Percentiles rank a stretch among this genome's conserved stretches.
Evolutionary conservation across 352 stramenopile species (phyloP).

Genomic region (Phytopythium helicoides): DNA sequence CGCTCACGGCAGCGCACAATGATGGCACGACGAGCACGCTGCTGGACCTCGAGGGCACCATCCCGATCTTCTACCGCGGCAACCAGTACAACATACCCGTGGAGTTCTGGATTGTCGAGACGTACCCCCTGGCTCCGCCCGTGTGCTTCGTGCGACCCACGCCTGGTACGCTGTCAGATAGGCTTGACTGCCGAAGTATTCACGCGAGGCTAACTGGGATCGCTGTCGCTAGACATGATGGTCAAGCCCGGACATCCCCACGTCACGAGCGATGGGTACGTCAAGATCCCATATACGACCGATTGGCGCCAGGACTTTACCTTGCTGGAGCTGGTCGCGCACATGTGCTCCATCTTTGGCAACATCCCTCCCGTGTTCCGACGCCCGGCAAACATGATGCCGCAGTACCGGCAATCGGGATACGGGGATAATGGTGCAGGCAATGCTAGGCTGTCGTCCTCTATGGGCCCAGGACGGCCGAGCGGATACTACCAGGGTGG

Average conservation of each 20-base stretch:
- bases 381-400: constrained; percentile 43
- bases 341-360: constrained; percentile 90
- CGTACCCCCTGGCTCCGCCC: constrained; percentile 74
- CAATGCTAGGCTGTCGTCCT: constrained; percentile 13
- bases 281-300: constrained; percentile 83
- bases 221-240: constrained; percentile 62
- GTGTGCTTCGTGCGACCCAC: constrained; percentile 89
- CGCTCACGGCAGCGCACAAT: constrained; percentile 80
- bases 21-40: constrained; percentile 84
- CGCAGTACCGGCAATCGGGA: constrained; percentile 29
- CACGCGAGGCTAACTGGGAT: not conserved
- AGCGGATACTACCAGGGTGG: constrained; percentile 51
- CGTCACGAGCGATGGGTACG: constrained; percentile 82
- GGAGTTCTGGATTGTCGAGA: constrained; percentile 86
- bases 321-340: constrained; percentile 78
- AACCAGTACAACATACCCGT: constrained; percentile 92
- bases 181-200: not conserved
- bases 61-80: constrained; percentile 87
- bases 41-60: constrained; percentile 85
- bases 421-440: constrained; percentile 24
- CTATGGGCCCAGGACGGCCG: constrained; percentile 11
- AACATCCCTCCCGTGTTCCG: constrained; percentile 85
- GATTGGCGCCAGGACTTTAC: constrained; percentile 85
- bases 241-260: constrained; percentile 84
- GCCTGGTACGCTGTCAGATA: constrained; percentile 22